Conservation (phyloP, 148 eudicot genomes). For the Rhododendron griersonianum region DNA sequence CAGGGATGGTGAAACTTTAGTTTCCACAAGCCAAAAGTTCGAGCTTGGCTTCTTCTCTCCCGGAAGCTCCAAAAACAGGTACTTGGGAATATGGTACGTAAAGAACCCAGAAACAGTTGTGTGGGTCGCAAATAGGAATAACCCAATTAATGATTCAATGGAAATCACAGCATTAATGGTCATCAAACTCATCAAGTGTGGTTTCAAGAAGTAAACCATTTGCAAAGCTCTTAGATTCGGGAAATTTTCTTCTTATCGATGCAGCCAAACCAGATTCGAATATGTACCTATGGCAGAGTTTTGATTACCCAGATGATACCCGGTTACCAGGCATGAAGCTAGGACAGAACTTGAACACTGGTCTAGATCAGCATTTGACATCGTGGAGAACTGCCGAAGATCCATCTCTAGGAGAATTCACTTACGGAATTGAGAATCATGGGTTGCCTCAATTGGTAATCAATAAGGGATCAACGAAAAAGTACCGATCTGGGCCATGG, state of each 20-base stretch:
- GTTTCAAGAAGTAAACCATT: too few relatives aligned
- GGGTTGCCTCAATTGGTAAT: conserved; percentile 15
- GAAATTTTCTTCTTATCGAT: too few relatives aligned
- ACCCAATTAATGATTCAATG: neutral
- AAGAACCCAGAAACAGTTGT: neutral
- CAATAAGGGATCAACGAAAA: conserved; percentile 1
- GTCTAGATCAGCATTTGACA: neutral
- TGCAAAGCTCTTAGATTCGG: too few relatives aligned
- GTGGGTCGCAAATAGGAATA: conserved; percentile 2
- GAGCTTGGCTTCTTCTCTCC: neutral
- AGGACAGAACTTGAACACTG: neutral
- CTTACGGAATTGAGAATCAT: neutral
- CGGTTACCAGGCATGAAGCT: neutral
- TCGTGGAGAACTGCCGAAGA: conserved; percentile 21
- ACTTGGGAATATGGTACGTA: conserved; percentile 7
- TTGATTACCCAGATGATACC: too few relatives aligned
- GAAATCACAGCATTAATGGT: too few relatives aligned
- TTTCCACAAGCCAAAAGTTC: neutral
- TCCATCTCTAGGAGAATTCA: neutral
- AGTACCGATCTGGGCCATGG: conserved; percentile 18
- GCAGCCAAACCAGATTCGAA: too few relatives aligned
- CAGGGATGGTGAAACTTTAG: neutral
- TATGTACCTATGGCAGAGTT: too few relatives aligned
- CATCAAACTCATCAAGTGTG: too few relatives aligned
- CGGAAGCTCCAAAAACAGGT: neutral